Evolutionary conservation across 495 filamentous ascomycete species (phyloP), one percentile per base, ranked within the genome.

Genomic region (Pyronema omphalodes): DNA sequence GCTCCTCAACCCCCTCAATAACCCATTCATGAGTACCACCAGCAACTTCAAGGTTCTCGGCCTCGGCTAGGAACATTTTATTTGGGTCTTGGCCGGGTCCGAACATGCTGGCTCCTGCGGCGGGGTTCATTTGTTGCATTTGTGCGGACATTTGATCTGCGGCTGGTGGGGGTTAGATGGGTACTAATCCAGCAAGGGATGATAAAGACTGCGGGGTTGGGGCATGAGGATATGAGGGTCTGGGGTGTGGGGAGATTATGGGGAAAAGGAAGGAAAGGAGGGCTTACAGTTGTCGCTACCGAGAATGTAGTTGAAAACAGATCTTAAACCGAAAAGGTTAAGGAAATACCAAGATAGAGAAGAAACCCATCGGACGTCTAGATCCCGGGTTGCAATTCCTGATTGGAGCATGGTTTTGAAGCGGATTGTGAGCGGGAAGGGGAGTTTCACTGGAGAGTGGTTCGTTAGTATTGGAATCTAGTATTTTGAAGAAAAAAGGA

Each of bases 351-450:
- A 96, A 45, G 88, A 94, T 61, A 98, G 79, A 63, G 84, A 91
- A 1, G 91, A 96, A 67, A 98, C 93, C 91, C 91, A 98, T 69
- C 86, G 72, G 7, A 94, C 91, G 67, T 96, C 93, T 70, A 98
- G 79, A 67, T 98, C 91, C 59, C 81, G 84, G 1, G 93, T 98
- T 53, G 83, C 85, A 34, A 98, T 87, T 58, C 93, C 91, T 9
- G 88, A 87, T 70, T 98, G 91, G 43, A 98, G 76, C 91, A 98
- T 98, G 52, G 85, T 88, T 74, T 98, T 98, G 74, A 98, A 98
- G 64, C 93, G 88, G 63, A 94, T 87, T 9, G 91, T 98, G 52
- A 98, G 73, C 1, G 91, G 93, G 71, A 98, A 98, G 3, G 91
- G 91, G n/a, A 98, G 69, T 81, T 94, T 94, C 77, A 98, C 88